Percentiles rank a stretch among this genome's conserved stretches.
Evolutionary conservation across 768 basidiomycete species (phyloP).

Genomic region (Tricholoma furcatifolium): DNA sequence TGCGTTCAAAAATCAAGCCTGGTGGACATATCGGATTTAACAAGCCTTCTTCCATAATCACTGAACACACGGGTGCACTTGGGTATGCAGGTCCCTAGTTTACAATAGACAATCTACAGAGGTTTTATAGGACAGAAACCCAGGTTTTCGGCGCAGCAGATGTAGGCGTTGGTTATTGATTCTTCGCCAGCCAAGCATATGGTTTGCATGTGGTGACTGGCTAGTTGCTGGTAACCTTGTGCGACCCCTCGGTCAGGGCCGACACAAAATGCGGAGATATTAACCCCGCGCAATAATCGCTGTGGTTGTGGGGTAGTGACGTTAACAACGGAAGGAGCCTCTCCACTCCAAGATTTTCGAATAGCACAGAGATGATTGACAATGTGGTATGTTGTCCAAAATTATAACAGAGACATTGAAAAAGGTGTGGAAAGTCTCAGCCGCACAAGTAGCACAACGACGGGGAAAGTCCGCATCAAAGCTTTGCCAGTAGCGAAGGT

Average conservation of each 20-base stretch:
- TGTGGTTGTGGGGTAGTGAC: not conserved
- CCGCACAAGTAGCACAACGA: conserved; percentile 5
- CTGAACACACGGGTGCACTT: no score
- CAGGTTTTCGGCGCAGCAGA: not conserved
- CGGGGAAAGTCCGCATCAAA: conserved; percentile 17
- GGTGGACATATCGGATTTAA: no score
- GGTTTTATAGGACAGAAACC: no score
- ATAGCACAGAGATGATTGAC: not conserved
- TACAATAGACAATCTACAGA: no score
- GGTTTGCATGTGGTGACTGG: not conserved
- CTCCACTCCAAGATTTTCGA: not conserved
- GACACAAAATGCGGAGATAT: conserved; percentile 10
- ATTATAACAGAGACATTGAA: conserved; percentile 7
- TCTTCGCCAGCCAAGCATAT: not conserved
- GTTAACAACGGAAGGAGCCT: not conserved
- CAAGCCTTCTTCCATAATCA: no score
- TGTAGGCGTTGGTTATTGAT: not conserved
- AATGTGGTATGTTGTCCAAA: conserved; percentile 3
- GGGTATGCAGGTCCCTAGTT: no score
- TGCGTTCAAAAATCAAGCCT: no score
- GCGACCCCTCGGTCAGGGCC: conserved; percentile 13
- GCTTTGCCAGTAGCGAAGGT: not conserved
- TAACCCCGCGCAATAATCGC: conserved; percentile 3
- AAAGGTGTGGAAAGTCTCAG: conserved; percentile 13
- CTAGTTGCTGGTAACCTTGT: not conserved